Percentiles rank a stretch among this genome's conserved stretches.
These are phyloP conservation scores for Cystobasidium sp. DNA, from an alignment of 1,284 basidiomycete species.

Conservation along the genomic window DNA sequence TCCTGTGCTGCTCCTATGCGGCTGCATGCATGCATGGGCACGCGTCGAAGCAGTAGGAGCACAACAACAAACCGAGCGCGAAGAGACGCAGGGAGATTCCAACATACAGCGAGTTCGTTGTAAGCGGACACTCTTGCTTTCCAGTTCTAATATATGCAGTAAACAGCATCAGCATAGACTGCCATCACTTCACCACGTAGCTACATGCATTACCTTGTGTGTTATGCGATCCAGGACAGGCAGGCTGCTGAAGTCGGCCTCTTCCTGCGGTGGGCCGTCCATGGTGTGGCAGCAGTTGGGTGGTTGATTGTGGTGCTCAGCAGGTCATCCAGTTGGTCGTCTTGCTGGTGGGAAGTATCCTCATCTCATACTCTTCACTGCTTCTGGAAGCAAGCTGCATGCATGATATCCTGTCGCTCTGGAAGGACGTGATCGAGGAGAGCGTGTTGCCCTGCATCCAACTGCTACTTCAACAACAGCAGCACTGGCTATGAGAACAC, in stretches of 20 bases:
- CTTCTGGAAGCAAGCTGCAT: no score
- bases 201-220: slow-evolving; percentile 67
- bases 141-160: slow-evolving; percentile 70
- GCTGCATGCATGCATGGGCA: background rate
- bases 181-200: background rate
- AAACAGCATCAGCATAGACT: background rate
- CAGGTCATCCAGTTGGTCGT: background rate
- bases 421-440: no score
- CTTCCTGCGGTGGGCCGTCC: slow-evolving; percentile 55
- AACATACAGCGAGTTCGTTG: slow-evolving; percentile 67
- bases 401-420: no score
- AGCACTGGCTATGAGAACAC: no score
- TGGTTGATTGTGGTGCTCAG: background rate
- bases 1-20: background rate
- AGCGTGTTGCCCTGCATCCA: no score
- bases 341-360: background rate
- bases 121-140: slow-evolving; percentile 95
- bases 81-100: background rate
- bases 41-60: background rate
- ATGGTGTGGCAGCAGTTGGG: background rate
- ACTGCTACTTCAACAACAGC: no score
- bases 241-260: slow-evolving; percentile 89
- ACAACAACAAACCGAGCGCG: background rate
- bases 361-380: background rate
- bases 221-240: slow-evolving; percentile 79